A percentile compares a stretch with the other conserved stretches of the same genome.
Evolutionary conservation across 1,139 yeast genomes (phyloP).

Genomic region (Blastobotrys raffinosifermentans): DNA sequence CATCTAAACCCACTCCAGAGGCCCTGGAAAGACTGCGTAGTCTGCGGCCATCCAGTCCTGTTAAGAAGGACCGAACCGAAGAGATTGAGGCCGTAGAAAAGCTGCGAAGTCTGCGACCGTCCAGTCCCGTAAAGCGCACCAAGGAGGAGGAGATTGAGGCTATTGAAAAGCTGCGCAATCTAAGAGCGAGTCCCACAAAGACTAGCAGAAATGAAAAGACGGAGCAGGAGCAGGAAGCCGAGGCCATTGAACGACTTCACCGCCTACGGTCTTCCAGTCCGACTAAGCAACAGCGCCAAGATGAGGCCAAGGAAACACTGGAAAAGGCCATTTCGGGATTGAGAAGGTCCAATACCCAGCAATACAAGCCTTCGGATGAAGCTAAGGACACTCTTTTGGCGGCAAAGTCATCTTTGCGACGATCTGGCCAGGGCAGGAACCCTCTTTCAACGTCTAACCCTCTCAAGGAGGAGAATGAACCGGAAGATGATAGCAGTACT

Average conservation of each 20-base stretch:
- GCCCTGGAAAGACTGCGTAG: slow-evolving; percentile 22
- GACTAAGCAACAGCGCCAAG: slow-evolving; percentile 14
- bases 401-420: slow-evolving; percentile 17
- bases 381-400: slow-evolving; percentile 18
- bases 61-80: slow-evolving; percentile 14
- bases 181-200: slow-evolving; percentile 11
- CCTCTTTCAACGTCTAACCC: not conserved
- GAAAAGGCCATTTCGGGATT: slow-evolving; percentile 19
- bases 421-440: slow-evolving; percentile 6
- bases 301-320: slow-evolving; percentile 19
- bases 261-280: slow-evolving; percentile 23
- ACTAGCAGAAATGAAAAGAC: slow-evolving; percentile 8
- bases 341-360: slow-evolving; percentile 21
- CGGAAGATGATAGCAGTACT: slow-evolving; percentile 1
- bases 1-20: slow-evolving; percentile 9
- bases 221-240: slow-evolving; percentile 9
- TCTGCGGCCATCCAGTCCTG: slow-evolving; percentile 21
- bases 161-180: too few relatives aligned
- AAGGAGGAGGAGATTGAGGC: slow-evolving; percentile 15
- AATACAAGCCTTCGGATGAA: slow-evolving; percentile 23
- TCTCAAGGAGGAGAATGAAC: slow-evolving; percentile 10
- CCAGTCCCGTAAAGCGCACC: slow-evolving; percentile 15
- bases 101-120: slow-evolving; percentile 21
- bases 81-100: slow-evolving; percentile 22
- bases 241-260: slow-evolving; percentile 22